phyloP scores from a whole-genome alignment of 108 stramenopile species.

The Poteriospumella lacustris region DNA sequence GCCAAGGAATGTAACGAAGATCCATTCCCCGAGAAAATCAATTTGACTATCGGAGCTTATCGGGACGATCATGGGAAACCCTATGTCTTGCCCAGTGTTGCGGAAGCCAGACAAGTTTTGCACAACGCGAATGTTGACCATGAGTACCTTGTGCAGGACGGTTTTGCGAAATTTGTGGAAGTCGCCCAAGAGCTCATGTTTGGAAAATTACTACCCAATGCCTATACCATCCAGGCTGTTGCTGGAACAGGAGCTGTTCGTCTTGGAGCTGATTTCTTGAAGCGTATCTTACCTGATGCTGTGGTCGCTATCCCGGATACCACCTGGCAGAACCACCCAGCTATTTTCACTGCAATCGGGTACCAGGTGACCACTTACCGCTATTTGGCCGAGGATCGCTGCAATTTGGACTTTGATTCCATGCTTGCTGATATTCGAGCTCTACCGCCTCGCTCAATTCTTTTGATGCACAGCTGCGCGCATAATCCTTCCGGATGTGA shows the following conservation, averaged over 20 bases:
- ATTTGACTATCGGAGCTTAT: constrained; percentile 50
- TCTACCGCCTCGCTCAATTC: constrained; percentile 48
- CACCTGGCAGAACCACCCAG: constrained; percentile 53
- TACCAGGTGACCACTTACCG: constrained; percentile 37
- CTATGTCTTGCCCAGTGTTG: constrained; percentile 34
- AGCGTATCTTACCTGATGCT: background rate
- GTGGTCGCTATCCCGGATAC: constrained; percentile 37
- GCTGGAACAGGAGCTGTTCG: constrained; percentile 53
- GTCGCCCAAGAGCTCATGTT: constrained; percentile 37
- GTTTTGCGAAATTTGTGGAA: constrained; percentile 30
- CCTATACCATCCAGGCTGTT: constrained; percentile 48
- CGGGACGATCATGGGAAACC: constrained; percentile 44
- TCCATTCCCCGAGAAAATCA: constrained; percentile 29
- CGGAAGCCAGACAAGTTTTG: constrained; percentile 34
- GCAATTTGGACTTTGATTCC: constrained; percentile 34
- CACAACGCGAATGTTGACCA: constrained; percentile 29
- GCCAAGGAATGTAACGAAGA: constrained; percentile 19
- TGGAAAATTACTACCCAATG: too few species aligned
- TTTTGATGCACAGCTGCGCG: constrained; percentile 51
- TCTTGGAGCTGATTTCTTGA: constrained; percentile 41
- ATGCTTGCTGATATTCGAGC: constrained; percentile 36
- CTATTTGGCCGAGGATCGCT: constrained; percentile 39
- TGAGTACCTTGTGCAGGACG: constrained; percentile 54
- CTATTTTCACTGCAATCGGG: constrained; percentile 33
- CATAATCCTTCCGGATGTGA: constrained; percentile 59